Base-by-base conservation (phyloP, 139 green algal genomes). In the Chlamydomonas sphaeroides region DNA sequence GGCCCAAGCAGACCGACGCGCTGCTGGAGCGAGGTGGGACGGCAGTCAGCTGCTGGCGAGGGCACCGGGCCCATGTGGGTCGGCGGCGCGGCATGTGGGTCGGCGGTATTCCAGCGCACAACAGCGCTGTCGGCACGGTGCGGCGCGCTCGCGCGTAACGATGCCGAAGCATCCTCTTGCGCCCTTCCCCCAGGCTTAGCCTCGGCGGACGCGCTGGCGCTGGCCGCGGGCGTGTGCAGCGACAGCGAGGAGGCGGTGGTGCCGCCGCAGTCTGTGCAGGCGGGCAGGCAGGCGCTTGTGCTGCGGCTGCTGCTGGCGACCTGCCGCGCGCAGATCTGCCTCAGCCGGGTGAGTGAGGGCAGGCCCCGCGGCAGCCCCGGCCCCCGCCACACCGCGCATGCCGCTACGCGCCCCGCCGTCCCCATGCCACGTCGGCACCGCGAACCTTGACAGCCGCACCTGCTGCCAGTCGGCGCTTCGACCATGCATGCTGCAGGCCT, bases 291-390 rank as follows among this genome's bases (percentile, higher is more conserved):
- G 17, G 59, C n/a, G 53, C 51, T 78, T 61, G 66, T 78, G 74
- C 62, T 87, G 68, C 75, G 79, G 38, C 51, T 83, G 67, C 69
- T 89, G 53, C 66, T 68, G 21, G 51, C 68, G 28, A 5, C 41
- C 30, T 62, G 59, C 41, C 21, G 61, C 14, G 74, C 59, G 59
- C 74, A 80, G 59, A 8, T 71, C 17, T 23, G 51, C 18, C 39
- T 80, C 5, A 36, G 28, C 41, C 42, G 53, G 74, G 74, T 80
- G n/a, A 5, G 69, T 10, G 45, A 53, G 11, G 45, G 45, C 11
- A 21, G 45, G 45, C 11, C 14, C 11, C 11, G 45, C 45, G 10
- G 45, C n/a, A 53, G 45, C 45, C 45, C 45, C 14, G 10, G 45
- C 45, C 45, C 11, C 45, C 11, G 45, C 10, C 11, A 10, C 45